Base-by-base conservation (phyloP, 805 yeast species). In the Lachancea mirantina region DNA sequence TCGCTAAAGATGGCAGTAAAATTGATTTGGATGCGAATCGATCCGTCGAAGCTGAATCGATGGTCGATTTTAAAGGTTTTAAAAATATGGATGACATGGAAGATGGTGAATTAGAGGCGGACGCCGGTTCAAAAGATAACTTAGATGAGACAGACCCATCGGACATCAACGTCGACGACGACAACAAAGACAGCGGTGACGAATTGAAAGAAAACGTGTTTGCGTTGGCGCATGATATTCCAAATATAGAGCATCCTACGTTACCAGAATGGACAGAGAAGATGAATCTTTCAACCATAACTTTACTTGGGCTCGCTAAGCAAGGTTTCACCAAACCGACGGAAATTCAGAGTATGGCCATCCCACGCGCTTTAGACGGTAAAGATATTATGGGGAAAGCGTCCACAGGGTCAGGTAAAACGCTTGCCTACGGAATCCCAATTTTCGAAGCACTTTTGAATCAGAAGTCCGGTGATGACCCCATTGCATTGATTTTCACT, bases 381-480 rank as follows among this genome's bases (percentile, higher is more conserved):
- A 68, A 67, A 21, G 97, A 92, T 59, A 73, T 92, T 4, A 77
- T 92, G 43, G 98, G 98, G 35, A 92, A 89, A 52, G 98, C 98
- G 10, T 80, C 92, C 8, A 92, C 98, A 1, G 98, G 98, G 55
- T 84, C 95, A 1, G 98, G 98, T 68, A 92, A 92, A 55, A 92
- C 98, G 0, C 64, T 88, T 37, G 99, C 98, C 0, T 92, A 84
- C 56, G 96, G 96, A 28, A 74, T 92, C 17, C 96, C 98, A 7
- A 78, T 94, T 18, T 57, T 92, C 39, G 95, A 89, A 50, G 72
- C 68, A 38, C 70, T 73, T 38, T 37, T 51, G 7, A 38, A 42
- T 13, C 40, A 44, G 13, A 35, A 40, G 9, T 34, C 47, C 5
- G 45, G 52, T 4, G 46, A 50, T 3, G 54, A 50, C 14, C 88